Evolutionary conservation across 83 land plant genomes (phyloP), one percentile per base, ranked within the genome.

Genomic region (Thuja plicata): DNA sequence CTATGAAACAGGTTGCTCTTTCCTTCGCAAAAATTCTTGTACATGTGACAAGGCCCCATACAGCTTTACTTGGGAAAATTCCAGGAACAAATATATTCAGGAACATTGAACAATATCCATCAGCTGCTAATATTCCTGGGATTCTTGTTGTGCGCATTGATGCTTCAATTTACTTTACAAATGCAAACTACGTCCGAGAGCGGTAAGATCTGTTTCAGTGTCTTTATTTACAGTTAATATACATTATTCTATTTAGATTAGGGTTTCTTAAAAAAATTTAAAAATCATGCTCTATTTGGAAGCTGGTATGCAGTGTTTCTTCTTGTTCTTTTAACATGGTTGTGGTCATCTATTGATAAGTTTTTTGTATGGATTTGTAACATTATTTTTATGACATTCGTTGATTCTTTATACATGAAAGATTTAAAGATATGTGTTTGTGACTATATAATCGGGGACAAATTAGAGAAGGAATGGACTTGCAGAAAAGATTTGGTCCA

Each of bases 101-200:
- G 86, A 95, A 95, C 90, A 90, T 96, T 8, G 89, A 88, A 19
- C 96, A 96, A 86, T 96, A 97, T 83, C 95, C 96, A 1, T 93
- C 95, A 32, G 96, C 99, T 76, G 86, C 48, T 17, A 91, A 66
- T 41, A 77, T 91, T 57, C 95, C 96, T 45, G 96, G 97, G 13
- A 87, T 95, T 57, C 79, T 95, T 24, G 87, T 95, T 76, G 87
- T 96, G 32, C 92, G 96, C 32, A 91, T 97, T 89, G 98, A 97
- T 89, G 95, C 97, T 62, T 91, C 98, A 70, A 93, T 97, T 38
- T 96, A 97, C 91, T 97, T 98, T 89, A 95, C 98, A 87, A 96
- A 96, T 91, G 94, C 97, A 19, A 98, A 95, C 90, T 95, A 95
- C 79, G 88, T 96, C 38, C 94, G 89, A 32, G 98, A 96, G 87